Percentiles rank a stretch among this genome's conserved stretches.
Conservation (phyloP, 78 protist genomes). For the Dictyostelium firmibasis region DNA sequence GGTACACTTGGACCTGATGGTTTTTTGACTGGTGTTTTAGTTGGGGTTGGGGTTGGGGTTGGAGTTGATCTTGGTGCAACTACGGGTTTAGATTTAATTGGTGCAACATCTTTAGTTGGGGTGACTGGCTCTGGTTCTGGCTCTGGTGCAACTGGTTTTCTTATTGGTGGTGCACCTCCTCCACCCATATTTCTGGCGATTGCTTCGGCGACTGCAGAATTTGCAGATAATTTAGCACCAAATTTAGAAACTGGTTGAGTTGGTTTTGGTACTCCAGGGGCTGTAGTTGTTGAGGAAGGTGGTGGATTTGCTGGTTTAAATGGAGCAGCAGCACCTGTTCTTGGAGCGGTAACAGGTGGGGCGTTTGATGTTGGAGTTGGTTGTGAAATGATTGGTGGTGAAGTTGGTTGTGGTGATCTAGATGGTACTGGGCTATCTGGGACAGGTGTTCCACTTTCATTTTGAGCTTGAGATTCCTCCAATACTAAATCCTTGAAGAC, state of each 20-base stretch:
- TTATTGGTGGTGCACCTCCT: slow-evolving; percentile 39
- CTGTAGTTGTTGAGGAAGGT: background rate
- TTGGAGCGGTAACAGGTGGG: slow-evolving; percentile 25
- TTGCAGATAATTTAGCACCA: slow-evolving; percentile 25
- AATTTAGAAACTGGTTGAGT: slow-evolving; percentile 14
- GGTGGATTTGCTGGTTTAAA: slow-evolving; percentile 1
- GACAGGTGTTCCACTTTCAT: background rate
- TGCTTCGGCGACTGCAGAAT: slow-evolving; percentile 58
- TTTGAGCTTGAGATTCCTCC: slow-evolving; percentile 5
- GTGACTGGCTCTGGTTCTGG: background rate
- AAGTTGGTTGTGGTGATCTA: background rate
- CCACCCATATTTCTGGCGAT: slow-evolving; percentile 41
- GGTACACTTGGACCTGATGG: background rate
- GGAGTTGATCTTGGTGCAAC: slow-evolving; percentile 39
- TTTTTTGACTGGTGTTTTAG: background rate
- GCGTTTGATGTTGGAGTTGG: background rate
- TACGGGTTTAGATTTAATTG: slow-evolving; percentile 19
- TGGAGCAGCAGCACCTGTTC: slow-evolving; percentile 63
- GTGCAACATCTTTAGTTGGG: background rate
- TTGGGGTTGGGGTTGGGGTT: background rate
- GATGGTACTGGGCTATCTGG: slow-evolving; percentile 16
- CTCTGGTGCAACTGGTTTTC: slow-evolving; percentile 43
- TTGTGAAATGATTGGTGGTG: background rate
- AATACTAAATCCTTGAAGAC: slow-evolving; percentile 68
- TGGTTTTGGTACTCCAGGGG: background rate